A percentile compares a stretch with the other conserved stretches of the same genome.
Conservation (phyloP, 2,329 filamentous ascomycete species). For the Alternaria conjuncta region DNA sequence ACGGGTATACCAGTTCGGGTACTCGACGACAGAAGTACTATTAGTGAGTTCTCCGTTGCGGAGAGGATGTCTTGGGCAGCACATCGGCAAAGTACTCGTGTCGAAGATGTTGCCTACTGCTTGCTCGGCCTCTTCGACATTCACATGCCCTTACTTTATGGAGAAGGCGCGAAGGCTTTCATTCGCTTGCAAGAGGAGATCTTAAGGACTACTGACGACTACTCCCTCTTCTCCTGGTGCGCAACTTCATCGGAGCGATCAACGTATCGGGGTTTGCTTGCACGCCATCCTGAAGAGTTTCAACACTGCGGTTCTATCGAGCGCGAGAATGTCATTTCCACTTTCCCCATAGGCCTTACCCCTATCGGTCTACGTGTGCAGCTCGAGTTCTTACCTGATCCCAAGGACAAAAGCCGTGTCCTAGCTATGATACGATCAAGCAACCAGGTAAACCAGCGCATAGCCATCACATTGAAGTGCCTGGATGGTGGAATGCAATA, state of each 20-base stretch:
- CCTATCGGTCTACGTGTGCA: conserved; percentile 32
- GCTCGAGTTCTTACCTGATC: conserved; percentile 28
- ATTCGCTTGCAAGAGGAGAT: conserved; percentile 37
- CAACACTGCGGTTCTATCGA: conserved; percentile 27
- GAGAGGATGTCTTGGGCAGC: conserved; percentile 41
- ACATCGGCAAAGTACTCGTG: conserved; percentile 31
- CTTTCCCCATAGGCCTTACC: conserved; percentile 25
- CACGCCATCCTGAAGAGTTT: conserved; percentile 31
- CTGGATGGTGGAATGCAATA: conserved; percentile 44
- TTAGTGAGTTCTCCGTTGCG: conserved; percentile 30
- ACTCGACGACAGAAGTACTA: conserved; percentile 22
- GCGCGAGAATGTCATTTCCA: conserved; percentile 25
- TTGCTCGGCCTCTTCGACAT: conserved; percentile 42
- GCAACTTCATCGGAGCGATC: conserved; percentile 19
- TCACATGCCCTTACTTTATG: conserved; percentile 39
- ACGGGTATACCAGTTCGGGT: conserved; percentile 35
- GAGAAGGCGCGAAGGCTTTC: conserved; percentile 39
- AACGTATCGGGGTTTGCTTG: conserved; percentile 33
- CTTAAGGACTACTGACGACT: conserved; percentile 35
- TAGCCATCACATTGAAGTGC: conserved; percentile 31
- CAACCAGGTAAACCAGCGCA: conserved; percentile 29
- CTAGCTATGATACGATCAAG: conserved; percentile 30
- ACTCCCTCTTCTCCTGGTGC: conserved; percentile 37
- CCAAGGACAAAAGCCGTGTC: conserved; percentile 17
- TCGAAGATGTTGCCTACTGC: conserved; percentile 40